These are phyloP conservation scores for Iberis pinnata DNA, from an alignment of 345 rosid species.

Conservation along the genomic window DNA sequence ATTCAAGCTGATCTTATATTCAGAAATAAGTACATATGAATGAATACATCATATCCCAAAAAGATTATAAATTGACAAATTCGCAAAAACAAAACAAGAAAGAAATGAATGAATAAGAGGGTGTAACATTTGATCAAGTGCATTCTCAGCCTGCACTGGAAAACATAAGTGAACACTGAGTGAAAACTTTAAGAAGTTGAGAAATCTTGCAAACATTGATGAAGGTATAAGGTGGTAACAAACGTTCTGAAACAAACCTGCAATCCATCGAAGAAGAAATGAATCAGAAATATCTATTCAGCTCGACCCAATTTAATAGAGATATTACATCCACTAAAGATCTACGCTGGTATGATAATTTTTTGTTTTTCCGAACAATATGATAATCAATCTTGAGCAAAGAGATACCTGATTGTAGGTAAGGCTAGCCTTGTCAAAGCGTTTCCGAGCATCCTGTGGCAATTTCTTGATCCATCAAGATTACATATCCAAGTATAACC, in stretches of 20 bases:
- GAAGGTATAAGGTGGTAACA: constrained; percentile 15
- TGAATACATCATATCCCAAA: too few relatives aligned
- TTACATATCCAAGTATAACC: constrained; percentile 5
- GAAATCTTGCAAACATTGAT: neutral
- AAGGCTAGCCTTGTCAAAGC: constrained; percentile 93
- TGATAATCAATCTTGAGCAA: constrained; percentile 8
- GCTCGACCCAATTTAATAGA: too few relatives aligned
- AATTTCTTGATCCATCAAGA: constrained; percentile 30
- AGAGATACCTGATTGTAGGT: constrained; percentile 77
- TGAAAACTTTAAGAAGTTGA: constrained; percentile 16
- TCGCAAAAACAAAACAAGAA: too few relatives aligned
- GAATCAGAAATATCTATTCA: too few relatives aligned
- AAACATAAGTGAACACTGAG: constrained; percentile 42
- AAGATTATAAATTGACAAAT: too few relatives aligned
- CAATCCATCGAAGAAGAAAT: too few relatives aligned
- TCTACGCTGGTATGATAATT: too few relatives aligned
- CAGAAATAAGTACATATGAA: too few relatives aligned
- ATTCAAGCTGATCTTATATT: too few relatives aligned
- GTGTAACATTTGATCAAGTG: constrained; percentile 91
- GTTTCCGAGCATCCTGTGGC: constrained; percentile 89
- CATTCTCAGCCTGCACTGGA: constrained; percentile 99
- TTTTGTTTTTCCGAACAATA: constrained; percentile 37
- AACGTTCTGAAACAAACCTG: constrained; percentile 56
- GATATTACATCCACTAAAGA: too few relatives aligned
- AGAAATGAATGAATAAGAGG: too few relatives aligned